Conservation (phyloP, 169 alveolate species). For the Cryptosporidium baileyi region DNA sequence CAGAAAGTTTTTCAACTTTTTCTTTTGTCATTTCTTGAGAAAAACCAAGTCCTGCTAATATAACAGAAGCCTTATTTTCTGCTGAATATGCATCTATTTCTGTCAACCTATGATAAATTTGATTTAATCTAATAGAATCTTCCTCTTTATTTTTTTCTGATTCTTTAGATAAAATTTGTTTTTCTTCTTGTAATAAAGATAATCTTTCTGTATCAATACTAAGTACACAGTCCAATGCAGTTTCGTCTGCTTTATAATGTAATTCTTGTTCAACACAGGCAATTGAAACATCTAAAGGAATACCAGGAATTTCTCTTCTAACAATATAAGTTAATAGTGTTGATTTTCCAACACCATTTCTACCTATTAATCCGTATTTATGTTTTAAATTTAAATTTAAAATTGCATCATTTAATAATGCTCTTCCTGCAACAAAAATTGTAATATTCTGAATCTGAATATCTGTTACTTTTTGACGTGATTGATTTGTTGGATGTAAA, state of each 20-base stretch:
- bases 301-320: slow-evolving; percentile 92
- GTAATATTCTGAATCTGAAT: slow-evolving; percentile 84
- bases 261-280: slow-evolving; percentile 94
- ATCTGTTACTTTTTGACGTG: slow-evolving; percentile 77
- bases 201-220: slow-evolving; percentile 93
- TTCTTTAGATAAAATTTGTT: slow-evolving; percentile 76
- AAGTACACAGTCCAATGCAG: slow-evolving; percentile 90
- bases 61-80: slow-evolving; percentile 89
- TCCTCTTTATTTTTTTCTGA: slow-evolving; percentile 78
- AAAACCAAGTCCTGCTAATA: slow-evolving; percentile 93
- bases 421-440: slow-evolving; percentile 92
- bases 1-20: slow-evolving; percentile 88
- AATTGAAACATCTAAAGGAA: slow-evolving; percentile 89
- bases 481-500: slow-evolving; percentile 77
- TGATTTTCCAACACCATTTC: slow-evolving; percentile 97
- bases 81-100: slow-evolving; percentile 91
- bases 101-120: slow-evolving; percentile 84
- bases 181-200: slow-evolving; percentile 84
- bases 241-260: slow-evolving; percentile 75
- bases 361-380: slow-evolving; percentile 94
- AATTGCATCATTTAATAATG: slow-evolving; percentile 90
- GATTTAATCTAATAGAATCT: slow-evolving; percentile 78
- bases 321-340: slow-evolving; percentile 92
- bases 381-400: slow-evolving; percentile 89
- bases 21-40: slow-evolving; percentile 82